Percentiles rank a stretch among this genome's conserved stretches.
These are phyloP conservation scores for Seminavis robusta DNA, from an alignment of 108 stramenopile genomes.

Conservation along the genomic window DNA sequence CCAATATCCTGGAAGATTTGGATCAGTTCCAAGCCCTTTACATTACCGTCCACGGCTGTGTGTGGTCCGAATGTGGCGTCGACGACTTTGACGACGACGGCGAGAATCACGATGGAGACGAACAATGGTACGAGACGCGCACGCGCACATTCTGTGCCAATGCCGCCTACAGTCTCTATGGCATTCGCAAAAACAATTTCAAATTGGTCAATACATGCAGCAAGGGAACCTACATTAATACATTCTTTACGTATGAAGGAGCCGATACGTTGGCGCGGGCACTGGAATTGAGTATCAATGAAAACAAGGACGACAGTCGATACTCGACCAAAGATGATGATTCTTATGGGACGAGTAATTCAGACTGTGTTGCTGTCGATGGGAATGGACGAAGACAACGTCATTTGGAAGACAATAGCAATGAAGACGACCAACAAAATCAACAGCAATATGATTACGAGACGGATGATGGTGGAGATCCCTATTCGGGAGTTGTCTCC, in stretches of 20 bases:
- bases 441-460: too few species aligned
- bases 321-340: too few species aligned
- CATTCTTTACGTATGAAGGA: conserved; percentile 52
- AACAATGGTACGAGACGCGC: conserved; percentile 40
- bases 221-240: conserved; percentile 43
- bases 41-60: conserved; percentile 29
- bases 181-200: conserved; percentile 10
- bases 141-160: conserved; percentile 56
- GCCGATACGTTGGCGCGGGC: conserved; percentile 29
- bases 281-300: conserved; percentile 8
- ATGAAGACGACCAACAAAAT: too few species aligned
- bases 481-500: too few species aligned
- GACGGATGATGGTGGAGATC: too few species aligned
- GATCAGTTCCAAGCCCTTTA: conserved; percentile 23
- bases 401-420: too few species aligned
- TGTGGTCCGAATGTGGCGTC: conserved; percentile 40
- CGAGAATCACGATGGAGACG: conserved; percentile 21
- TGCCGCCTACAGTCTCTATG: conserved; percentile 48
- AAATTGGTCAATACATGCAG: conserved; percentile 9
- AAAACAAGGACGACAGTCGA: conserved; percentile 3
- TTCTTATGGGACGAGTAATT: too few species aligned
- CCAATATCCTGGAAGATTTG: conserved; percentile 20
- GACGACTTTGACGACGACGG: conserved; percentile 29
- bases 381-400: too few species aligned
- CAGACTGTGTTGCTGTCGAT: too few species aligned